Evolutionary conservation across 805 yeast species (phyloP).

Genomic region (Hanseniaspora guilliermondii): DNA sequence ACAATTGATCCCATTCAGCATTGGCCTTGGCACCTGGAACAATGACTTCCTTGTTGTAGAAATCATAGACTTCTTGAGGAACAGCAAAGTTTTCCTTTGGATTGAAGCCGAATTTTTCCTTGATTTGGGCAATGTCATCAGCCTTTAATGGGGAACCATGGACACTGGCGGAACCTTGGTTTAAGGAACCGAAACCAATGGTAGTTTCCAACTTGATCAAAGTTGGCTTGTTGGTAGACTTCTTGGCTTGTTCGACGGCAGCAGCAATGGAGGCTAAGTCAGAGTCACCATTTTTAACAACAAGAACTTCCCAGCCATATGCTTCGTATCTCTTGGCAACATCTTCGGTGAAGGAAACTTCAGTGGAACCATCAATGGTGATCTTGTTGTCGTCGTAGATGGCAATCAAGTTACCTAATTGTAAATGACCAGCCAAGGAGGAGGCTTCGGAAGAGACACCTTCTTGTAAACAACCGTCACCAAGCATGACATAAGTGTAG

Average conservation of each 20-base stretch:
- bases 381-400: slow-evolving; percentile 94
- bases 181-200: slow-evolving; percentile 85
- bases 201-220: slow-evolving; percentile 78
- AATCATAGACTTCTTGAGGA: slow-evolving; percentile 70
- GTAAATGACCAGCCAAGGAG: slow-evolving; percentile 91
- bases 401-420: slow-evolving; percentile 84
- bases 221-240: slow-evolving; percentile 69
- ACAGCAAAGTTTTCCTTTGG: slow-evolving; percentile 69
- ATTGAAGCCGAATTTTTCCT: slow-evolving; percentile 74
- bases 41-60: slow-evolving; percentile 43
- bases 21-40: slow-evolving; percentile 55
- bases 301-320: slow-evolving; percentile 84
- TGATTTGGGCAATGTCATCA: slow-evolving; percentile 82
- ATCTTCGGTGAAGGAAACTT: slow-evolving; percentile 85
- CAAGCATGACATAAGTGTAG: slow-evolving; percentile 68
- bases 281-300: slow-evolving; percentile 68
- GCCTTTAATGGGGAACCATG: slow-evolving; percentile 95
- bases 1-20: slow-evolving; percentile 58
- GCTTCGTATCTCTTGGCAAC: slow-evolving; percentile 73
- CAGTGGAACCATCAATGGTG: slow-evolving; percentile 90
- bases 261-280: slow-evolving; percentile 57
- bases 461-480: slow-evolving; percentile 98
- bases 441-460: slow-evolving; percentile 92
- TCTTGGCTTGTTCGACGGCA: slow-evolving; percentile 75
- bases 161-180: slow-evolving; percentile 77